Base-by-base conservation (phyloP, 768 basidiomycete species). In the Boletus bicolor region DNA sequence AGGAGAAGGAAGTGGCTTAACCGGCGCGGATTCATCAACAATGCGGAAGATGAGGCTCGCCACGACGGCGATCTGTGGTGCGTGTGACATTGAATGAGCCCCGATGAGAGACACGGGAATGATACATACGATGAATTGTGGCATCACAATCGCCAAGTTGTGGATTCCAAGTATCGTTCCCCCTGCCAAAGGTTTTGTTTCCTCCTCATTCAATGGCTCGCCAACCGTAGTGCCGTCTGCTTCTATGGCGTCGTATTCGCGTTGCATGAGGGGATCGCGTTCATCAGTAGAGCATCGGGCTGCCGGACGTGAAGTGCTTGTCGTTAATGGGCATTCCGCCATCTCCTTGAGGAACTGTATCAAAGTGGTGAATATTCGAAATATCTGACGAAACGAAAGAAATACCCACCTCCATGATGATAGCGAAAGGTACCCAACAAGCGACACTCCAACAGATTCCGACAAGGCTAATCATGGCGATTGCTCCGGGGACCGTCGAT, bases 401-500 rank as follows among this genome's bases (percentile, higher is more conserved):
- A 89, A 28, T 5, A 63, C 80, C 48, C 59, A 83, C 93, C 83
- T 95, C 94, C 94, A 98, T 98, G 73, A 98, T 92, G 65, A 97
- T 93, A 19, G 94, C 90, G 62, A 97, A 97, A 3, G 94, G 94
- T 15, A 92, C 91, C 95, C 95, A 97, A 75, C 91, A 92, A n/a
- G 95, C 92, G 39, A 97, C 91, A 10, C 93, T 91, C 95, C 95
- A 98, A 70, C 89, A 95, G 37, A 97, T 88, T 42, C 95, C 95
- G 24, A 96, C 84, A 49, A 95, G 68, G 49, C 85, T 85, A 53
- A 97, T 90, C 64, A 89, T 85, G 17, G 86, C 71, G 15, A 91
- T 91, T 9, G 95, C 95, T 81, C 89, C 66, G 17, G 39, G 26
- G 1, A 93, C 90, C 1, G 87, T 91, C 11, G 79, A 79, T 63